A percentile compares a stretch with the other conserved stretches of the same genome.
Evolutionary conservation across 2,329 filamentous ascomycete genomes (phyloP).

Genomic region (Epichloe typhina): DNA sequence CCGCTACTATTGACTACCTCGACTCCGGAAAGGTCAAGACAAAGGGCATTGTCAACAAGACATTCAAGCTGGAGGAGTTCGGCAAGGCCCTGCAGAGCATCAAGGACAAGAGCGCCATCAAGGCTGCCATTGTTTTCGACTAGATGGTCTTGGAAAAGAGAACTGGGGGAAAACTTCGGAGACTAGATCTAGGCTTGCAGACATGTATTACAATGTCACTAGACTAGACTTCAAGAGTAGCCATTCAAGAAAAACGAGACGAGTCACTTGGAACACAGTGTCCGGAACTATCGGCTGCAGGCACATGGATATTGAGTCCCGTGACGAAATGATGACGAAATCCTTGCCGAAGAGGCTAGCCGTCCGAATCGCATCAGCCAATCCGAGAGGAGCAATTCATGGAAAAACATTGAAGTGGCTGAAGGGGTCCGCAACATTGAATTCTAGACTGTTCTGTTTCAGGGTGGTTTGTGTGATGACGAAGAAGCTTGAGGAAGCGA

Average conservation of each 20-base stretch:
- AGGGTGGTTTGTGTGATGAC: too few species aligned
- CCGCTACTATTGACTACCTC: conserved; percentile 37
- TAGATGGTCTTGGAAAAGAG: conserved; percentile 16
- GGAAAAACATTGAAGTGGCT: not conserved
- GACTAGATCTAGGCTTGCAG: not conserved
- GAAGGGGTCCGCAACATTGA: not conserved
- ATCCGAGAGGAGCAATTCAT: not conserved
- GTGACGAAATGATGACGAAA: not conserved
- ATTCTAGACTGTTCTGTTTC: not conserved
- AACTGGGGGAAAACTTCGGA: not conserved
- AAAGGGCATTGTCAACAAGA: conserved; percentile 59
- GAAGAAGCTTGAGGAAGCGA: too few species aligned
- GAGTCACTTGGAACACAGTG: not conserved
- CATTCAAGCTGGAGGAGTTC: conserved; percentile 61
- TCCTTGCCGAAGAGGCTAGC: not conserved
- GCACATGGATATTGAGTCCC: not conserved
- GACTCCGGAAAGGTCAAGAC: conserved; percentile 49
- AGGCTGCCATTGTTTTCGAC: conserved; percentile 61
- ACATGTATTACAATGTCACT: not conserved
- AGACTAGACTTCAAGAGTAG: not conserved
- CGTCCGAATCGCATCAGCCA: not conserved
- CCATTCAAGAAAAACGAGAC: not conserved
- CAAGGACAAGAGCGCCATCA: conserved; percentile 60
- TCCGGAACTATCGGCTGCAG: not conserved
- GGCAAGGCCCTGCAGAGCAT: conserved; percentile 57